These are phyloP conservation scores for Penicillium waksmanii DNA, from an alignment of 495 filamentous ascomycete genomes.

Conservation along the genomic window DNA sequence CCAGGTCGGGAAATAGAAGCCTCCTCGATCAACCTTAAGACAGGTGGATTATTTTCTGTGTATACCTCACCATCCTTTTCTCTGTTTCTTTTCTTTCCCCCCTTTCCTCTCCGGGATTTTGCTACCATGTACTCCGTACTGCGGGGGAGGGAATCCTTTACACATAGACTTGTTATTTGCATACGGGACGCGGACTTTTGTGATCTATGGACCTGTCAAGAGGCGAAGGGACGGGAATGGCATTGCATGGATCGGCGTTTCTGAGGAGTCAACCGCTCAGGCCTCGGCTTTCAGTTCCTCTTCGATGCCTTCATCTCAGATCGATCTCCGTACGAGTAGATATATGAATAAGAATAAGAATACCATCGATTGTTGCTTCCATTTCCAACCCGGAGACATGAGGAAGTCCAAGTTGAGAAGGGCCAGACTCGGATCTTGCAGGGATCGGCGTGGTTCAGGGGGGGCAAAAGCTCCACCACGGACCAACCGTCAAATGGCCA, in stretches of 20 bases:
- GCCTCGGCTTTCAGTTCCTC: slow-evolving; percentile 4
- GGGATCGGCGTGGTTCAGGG: slow-evolving; percentile 17
- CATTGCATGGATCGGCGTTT: slow-evolving; percentile 20
- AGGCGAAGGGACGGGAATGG: not conserved
- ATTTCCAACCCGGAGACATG: no score
- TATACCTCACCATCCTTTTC: slow-evolving; percentile 20
- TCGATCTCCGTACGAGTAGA: not conserved
- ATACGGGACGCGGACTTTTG: slow-evolving; percentile 11
- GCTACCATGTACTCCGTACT: not conserved
- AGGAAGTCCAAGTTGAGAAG: not conserved
- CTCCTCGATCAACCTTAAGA: no score
- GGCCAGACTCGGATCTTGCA: slow-evolving; percentile 4
- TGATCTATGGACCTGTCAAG: slow-evolving; percentile 16
- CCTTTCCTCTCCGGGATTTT: not conserved
- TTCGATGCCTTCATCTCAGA: slow-evolving; percentile 3
- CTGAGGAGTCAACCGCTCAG: slow-evolving; percentile 22
- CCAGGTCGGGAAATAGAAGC: slow-evolving; percentile 30
- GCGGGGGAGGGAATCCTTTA: slow-evolving; percentile 14
- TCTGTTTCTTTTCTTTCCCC: slow-evolving; percentile 21
- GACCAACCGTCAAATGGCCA: not conserved
- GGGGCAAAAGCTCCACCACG: slow-evolving; percentile 10
- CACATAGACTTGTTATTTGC: slow-evolving; percentile 23
- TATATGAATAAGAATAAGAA: not conserved
- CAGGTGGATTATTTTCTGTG: slow-evolving; percentile 4
- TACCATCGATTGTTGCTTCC: not conserved